Evolutionary conservation across 805 yeast species (phyloP).

Genomic region (Candida maris): DNA sequence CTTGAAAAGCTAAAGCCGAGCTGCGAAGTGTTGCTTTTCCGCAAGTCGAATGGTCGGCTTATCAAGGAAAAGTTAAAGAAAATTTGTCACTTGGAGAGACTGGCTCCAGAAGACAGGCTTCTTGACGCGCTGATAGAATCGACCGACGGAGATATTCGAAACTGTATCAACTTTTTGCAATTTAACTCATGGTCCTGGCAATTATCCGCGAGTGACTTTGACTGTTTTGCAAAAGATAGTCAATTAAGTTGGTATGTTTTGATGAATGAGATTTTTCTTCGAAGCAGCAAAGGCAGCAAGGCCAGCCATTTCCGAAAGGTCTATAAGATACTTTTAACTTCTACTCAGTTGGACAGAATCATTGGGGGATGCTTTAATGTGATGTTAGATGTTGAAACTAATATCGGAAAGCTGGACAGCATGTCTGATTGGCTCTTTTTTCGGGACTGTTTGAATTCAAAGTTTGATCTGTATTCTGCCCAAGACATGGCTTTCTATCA

Average conservation of each 20-base stretch:
- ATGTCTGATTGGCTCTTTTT: slow-evolving; percentile 77
- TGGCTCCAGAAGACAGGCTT: slow-evolving; percentile 44
- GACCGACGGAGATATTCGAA: slow-evolving; percentile 80
- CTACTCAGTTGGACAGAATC: slow-evolving; percentile 58
- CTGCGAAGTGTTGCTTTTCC: slow-evolving; percentile 69
- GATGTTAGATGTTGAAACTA: slow-evolving; percentile 61
- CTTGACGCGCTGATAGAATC: slow-evolving; percentile 64
- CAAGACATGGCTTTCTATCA: slow-evolving; percentile 39
- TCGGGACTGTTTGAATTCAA: slow-evolving; percentile 55
- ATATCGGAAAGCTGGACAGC: slow-evolving; percentile 52
- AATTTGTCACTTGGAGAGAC: slow-evolving; percentile 53
- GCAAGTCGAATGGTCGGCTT: slow-evolving; percentile 49
- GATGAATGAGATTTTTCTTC: slow-evolving; percentile 57
- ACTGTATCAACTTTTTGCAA: slow-evolving; percentile 79
- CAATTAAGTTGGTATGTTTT: slow-evolving; percentile 64
- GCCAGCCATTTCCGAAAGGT: slow-evolving; percentile 48
- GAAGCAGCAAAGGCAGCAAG: slow-evolving; percentile 43
- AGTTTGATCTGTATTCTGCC: slow-evolving; percentile 44
- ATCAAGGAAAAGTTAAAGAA: slow-evolving; percentile 45
- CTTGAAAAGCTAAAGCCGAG: slow-evolving; percentile 70
- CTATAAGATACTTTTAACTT: slow-evolving; percentile 42
- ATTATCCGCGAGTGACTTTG: slow-evolving; percentile 4
- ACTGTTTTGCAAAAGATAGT: slow-evolving; percentile 49
- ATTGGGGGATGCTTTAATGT: slow-evolving; percentile 67
- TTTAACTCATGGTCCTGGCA: slow-evolving; percentile 37